phyloP scores from a whole-genome alignment of 805 yeast genomes.

The Ogataea parapolymorpha region DNA sequence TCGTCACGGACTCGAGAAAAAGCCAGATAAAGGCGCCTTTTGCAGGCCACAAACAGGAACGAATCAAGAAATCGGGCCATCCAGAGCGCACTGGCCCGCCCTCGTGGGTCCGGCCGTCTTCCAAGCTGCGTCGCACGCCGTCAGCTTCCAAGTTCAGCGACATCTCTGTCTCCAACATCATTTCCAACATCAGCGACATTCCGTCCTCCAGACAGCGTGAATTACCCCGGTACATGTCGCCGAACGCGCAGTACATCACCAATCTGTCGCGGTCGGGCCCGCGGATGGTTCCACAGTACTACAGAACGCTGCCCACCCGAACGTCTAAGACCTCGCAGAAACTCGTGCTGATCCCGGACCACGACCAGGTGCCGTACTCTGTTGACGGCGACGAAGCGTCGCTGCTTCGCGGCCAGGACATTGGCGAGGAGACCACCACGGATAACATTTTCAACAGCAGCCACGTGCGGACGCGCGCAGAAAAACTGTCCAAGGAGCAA shows the following conservation, averaged over 20 bases:
- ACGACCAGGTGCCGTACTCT: slow-evolving; percentile 24
- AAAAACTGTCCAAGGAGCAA: slow-evolving; percentile 54
- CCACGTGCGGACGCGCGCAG: slow-evolving; percentile 42
- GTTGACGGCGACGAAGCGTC: slow-evolving; percentile 3
- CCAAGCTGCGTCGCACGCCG: slow-evolving; percentile 20
- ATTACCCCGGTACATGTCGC: slow-evolving; percentile 21
- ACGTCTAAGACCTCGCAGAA: slow-evolving; percentile 85
- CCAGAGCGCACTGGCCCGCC: slow-evolving; percentile 17
- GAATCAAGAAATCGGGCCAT: slow-evolving; percentile 17
- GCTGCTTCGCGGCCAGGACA: slow-evolving; percentile 12
- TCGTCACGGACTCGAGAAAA: slow-evolving; percentile 85
- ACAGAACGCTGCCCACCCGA: slow-evolving; percentile 61
- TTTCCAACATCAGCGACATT: slow-evolving; percentile 78
- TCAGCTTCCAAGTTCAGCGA: slow-evolving; percentile 54
- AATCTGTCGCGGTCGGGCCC: slow-evolving; percentile 21
- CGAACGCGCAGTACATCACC: slow-evolving; percentile 13
- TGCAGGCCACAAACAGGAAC: slow-evolving; percentile 55
- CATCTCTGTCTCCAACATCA: slow-evolving; percentile 75
- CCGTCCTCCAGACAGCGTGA: slow-evolving; percentile 64
- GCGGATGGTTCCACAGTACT: slow-evolving; percentile 42
- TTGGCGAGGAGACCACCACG: slow-evolving; percentile 28
- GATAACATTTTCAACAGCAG: slow-evolving; percentile 34
- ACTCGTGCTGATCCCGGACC: slow-evolving; percentile 80
- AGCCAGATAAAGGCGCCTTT: slow-evolving; percentile 62
- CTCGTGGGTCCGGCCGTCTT: slow-evolving; percentile 11